These are phyloP conservation scores for Tubosaeta sp. DNA, from an alignment of 768 basidiomycete species.

Conservation along the genomic window DNA sequence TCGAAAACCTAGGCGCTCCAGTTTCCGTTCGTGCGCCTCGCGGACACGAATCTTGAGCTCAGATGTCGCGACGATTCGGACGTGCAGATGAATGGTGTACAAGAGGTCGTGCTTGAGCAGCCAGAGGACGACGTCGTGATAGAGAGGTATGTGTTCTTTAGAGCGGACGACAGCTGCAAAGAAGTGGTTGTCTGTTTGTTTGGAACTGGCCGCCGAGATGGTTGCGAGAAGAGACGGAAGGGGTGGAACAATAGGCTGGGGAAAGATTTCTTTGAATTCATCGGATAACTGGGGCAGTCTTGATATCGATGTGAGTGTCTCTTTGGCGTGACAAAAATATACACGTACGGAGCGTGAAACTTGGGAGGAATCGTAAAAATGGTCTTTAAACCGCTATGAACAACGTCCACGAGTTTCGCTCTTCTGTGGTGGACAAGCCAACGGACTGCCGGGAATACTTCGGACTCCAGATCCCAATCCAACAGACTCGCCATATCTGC, in stretches of 20 bases:
- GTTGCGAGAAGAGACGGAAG: constrained; percentile 70
- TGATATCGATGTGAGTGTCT: not conserved
- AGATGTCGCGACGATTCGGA: constrained; percentile 76
- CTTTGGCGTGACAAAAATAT: not conserved
- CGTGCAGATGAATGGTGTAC: constrained; percentile 77
- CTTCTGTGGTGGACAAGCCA: constrained; percentile 89
- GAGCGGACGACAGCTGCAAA: constrained; percentile 71
- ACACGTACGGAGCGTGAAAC: constrained; percentile 56
- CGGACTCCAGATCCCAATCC: constrained; percentile 79
- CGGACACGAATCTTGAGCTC: constrained; percentile 73
- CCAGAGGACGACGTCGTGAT: constrained; percentile 85
- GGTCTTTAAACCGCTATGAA: constrained; percentile 76
- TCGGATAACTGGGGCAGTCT: constrained; percentile 41
- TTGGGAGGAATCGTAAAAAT: constrained; percentile 72
- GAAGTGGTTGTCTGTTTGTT: constrained; percentile 68
- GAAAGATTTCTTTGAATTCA: constrained; percentile 63
- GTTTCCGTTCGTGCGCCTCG: constrained; percentile 35
- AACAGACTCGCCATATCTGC: constrained; percentile 76
- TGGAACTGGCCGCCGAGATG: constrained; percentile 66
- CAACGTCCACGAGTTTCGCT: constrained; percentile 84
- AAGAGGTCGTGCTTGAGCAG: constrained; percentile 85
- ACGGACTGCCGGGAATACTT: constrained; percentile 86
- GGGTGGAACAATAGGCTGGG: constrained; percentile 55
- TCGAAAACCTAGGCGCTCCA: constrained; percentile 24
- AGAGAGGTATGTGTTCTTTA: constrained; percentile 64